A percentile compares a stretch with the other conserved stretches of the same genome.
Conservation (phyloP, 1,284 basidiomycete species). For the Coniophora puteana region DNA sequence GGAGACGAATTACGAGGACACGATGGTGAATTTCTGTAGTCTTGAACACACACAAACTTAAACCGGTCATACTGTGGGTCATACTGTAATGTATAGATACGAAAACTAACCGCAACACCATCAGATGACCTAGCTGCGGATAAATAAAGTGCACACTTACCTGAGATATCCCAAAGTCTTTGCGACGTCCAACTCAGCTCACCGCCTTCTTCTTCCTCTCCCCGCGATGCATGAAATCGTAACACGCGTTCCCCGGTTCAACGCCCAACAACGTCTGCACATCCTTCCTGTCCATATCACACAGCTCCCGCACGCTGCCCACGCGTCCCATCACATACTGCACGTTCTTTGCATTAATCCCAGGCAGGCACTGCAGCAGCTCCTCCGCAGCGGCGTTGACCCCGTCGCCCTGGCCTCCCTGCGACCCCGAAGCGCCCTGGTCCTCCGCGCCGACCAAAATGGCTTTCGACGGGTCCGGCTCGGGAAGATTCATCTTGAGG, state of each 20-base stretch:
- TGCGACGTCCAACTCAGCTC: too few species aligned
- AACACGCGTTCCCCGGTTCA: constrained; percentile 79
- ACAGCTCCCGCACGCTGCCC: constrained; percentile 73
- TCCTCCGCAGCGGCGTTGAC: constrained; percentile 77
- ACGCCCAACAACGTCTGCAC: constrained; percentile 79
- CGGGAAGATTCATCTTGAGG: constrained; percentile 79
- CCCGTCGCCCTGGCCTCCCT: constrained; percentile 50
- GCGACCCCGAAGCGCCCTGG: constrained; percentile 55
- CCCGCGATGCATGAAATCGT: constrained; percentile 79
- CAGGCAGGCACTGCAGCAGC: constrained; percentile 68
- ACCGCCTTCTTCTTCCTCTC: constrained; percentile 28
- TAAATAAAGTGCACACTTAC: too few species aligned
- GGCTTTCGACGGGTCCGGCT: constrained; percentile 79
- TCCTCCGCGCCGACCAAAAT: constrained; percentile 80
- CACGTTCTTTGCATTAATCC: constrained; percentile 82
- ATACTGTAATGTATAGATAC: too few species aligned
- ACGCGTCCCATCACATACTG: constrained; percentile 84
- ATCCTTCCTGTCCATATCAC: constrained; percentile 57
- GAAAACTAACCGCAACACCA: too few species aligned
- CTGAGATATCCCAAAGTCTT: too few species aligned
- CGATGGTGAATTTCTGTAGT: too few species aligned
- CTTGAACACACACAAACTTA: too few species aligned
- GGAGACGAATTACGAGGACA: too few species aligned
- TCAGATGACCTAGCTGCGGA: too few species aligned
- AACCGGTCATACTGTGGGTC: too few species aligned